Conservation (phyloP, 2,329 filamentous ascomycete genomes). For the Sporothrix luriei region DNA sequence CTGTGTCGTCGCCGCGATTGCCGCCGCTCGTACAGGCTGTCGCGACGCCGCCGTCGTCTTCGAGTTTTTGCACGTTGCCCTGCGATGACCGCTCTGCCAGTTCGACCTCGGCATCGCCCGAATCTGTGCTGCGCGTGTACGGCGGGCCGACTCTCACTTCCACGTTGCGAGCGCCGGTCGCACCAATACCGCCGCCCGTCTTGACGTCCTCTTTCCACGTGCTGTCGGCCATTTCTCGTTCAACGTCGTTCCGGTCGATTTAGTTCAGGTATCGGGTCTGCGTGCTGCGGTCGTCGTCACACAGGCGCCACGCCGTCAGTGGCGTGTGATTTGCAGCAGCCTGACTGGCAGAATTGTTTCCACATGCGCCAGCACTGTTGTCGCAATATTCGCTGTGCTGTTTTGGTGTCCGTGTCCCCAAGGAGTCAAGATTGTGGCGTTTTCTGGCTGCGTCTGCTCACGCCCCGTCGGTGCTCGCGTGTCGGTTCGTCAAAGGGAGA, state of each 20-base stretch:
- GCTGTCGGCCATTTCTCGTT: neutral
- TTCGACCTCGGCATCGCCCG: conserved; percentile 21
- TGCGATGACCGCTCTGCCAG: conserved; percentile 26
- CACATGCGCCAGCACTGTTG: neutral
- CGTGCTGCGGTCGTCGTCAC: neutral
- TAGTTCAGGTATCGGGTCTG: neutral
- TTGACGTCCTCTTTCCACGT: conserved; percentile 22
- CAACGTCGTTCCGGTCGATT: neutral
- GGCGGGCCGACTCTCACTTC: conserved; percentile 17
- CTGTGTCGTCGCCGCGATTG: neutral
- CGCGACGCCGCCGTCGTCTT: neutral
- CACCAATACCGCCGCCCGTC: neutral
- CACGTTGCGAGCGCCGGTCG: conserved; percentile 8
- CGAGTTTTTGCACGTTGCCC: neutral
- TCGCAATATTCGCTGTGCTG: neutral
- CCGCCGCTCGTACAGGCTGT: neutral
- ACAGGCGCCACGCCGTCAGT: conserved; percentile 3
- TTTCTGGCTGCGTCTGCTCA: neutral
- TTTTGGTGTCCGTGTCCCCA: neutral
- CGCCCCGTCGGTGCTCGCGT: neutral
- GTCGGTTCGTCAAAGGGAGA: neutral
- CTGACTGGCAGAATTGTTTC: neutral
- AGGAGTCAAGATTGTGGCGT: neutral
- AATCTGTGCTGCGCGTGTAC: conserved; percentile 1
- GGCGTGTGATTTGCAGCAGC: conserved; percentile 2